Conservation (phyloP, 1,139 yeast genomes). For the Magnusiomyces ingens region DNA sequence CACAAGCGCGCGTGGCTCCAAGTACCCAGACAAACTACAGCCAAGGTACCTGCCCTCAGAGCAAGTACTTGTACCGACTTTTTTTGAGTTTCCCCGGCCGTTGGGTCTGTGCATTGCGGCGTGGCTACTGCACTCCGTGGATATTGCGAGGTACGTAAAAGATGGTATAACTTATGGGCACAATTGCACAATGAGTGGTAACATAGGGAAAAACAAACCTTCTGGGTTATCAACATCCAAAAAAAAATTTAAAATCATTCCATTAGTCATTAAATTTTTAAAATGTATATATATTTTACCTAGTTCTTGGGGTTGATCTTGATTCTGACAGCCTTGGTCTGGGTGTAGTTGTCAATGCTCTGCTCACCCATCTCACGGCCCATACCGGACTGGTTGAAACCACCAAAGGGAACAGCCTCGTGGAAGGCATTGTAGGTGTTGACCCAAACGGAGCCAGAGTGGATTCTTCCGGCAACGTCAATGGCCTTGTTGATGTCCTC, state of each 20-base stretch:
- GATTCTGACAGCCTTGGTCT: slow-evolving; percentile 54
- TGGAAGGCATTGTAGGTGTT: slow-evolving; percentile 75
- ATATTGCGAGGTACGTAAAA: too few relatives aligned
- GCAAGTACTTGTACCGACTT: too few relatives aligned
- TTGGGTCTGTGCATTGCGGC: too few relatives aligned
- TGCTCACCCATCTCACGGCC: slow-evolving; percentile 83
- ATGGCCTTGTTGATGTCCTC: slow-evolving; percentile 53
- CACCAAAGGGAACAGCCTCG: slow-evolving; percentile 73
- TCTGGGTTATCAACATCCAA: neutral
- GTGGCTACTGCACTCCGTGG: too few relatives aligned
- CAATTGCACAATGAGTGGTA: too few relatives aligned
- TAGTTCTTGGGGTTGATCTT: slow-evolving; percentile 1
- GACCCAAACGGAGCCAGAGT: slow-evolving; percentile 83
- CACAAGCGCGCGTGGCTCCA: too few relatives aligned
- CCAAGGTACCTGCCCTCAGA: too few relatives aligned
- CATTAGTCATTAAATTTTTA: neutral
- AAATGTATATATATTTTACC: neutral
- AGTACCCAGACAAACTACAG: too few relatives aligned
- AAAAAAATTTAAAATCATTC: too few relatives aligned
- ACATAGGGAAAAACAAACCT: too few relatives aligned
- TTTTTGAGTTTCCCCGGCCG: too few relatives aligned
- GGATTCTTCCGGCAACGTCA: slow-evolving; percentile 54
- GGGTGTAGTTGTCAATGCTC: slow-evolving; percentile 67
- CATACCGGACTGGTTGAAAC: slow-evolving; percentile 69
- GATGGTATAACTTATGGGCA: too few relatives aligned